phyloP scores from a whole-genome alignment of 306 rosid species.

The Cajanus cajan region DNA sequence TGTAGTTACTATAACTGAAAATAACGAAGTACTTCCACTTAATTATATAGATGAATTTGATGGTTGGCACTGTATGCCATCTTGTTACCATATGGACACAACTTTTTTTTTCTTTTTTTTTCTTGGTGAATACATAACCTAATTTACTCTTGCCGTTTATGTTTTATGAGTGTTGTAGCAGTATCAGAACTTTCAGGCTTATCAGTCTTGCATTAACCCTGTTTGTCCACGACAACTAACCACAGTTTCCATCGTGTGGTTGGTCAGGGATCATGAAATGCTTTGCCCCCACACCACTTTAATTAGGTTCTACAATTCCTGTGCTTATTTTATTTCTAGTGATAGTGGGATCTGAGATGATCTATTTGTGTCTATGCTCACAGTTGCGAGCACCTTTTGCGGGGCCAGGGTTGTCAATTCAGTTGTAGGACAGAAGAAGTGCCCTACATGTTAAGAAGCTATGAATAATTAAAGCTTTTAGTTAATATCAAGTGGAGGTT shows the following conservation, averaged over 20 bases:
- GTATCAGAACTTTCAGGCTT: not conserved
- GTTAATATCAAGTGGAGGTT: not conserved
- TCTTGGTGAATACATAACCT: not conserved
- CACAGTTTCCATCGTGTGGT: not conserved
- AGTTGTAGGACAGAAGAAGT: not conserved
- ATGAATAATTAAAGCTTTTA: not conserved
- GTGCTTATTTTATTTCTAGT: not conserved
- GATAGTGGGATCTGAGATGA: not conserved
- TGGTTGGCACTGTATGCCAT: not conserved
- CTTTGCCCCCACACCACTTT: not conserved
- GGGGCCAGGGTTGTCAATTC: not conserved
- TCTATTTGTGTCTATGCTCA: not conserved
- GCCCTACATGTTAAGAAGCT: not conserved
- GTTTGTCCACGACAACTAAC: not conserved
- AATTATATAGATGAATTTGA: constrained; percentile 14
- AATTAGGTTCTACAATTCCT: not conserved
- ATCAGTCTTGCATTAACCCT: not conserved
- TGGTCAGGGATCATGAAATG: not conserved
- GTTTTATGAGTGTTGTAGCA: constrained; percentile 7
- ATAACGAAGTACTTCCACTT: constrained; percentile 30
- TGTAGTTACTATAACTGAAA: constrained; percentile 38
- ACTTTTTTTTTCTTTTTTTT: not conserved
- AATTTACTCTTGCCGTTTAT: constrained; percentile 6
- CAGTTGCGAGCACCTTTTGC: not conserved
- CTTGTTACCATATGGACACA: not conserved